A percentile compares a stretch with the other conserved stretches of the same genome.
Evolutionary conservation across 768 basidiomycete species (phyloP).

Genomic region (Amanita pallidorosea): DNA sequence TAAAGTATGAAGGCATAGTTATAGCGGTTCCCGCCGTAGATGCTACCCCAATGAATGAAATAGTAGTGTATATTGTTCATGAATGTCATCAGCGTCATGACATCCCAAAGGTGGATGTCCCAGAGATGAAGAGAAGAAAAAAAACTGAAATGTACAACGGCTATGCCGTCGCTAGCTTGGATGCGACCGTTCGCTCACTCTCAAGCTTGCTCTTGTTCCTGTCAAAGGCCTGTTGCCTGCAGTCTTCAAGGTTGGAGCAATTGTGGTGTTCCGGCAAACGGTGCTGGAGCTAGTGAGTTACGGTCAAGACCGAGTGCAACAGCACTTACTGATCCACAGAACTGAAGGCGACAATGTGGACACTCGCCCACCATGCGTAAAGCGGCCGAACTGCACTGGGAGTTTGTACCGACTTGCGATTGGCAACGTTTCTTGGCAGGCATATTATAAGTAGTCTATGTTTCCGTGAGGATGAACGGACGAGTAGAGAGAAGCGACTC

Average conservation of each 20-base stretch:
- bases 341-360: slow-evolving; percentile 66
- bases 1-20: background rate
- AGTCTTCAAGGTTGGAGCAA: slow-evolving; percentile 76
- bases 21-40: background rate
- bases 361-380: slow-evolving; percentile 82
- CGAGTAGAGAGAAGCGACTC: slow-evolving; percentile 7
- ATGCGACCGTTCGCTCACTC: slow-evolving; percentile 76
- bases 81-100: background rate
- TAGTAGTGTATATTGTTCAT: slow-evolving; percentile 3
- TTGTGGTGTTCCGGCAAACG: slow-evolving; percentile 84
- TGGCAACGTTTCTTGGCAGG: slow-evolving; percentile 85
- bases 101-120: slow-evolving; percentile 1
- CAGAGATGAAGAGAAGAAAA: background rate
- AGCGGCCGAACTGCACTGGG: slow-evolving; percentile 67
- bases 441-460: slow-evolving; percentile 29
- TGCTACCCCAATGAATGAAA: slow-evolving; percentile 2
- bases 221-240: slow-evolving; percentile 80
- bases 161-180: slow-evolving; percentile 79
- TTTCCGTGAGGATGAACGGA: slow-evolving; percentile 5
- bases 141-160: slow-evolving; percentile 5
- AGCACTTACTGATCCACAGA: slow-evolving; percentile 63
- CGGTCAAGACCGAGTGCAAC: slow-evolving; percentile 9
- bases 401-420: slow-evolving; percentile 36
- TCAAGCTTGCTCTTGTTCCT: slow-evolving; percentile 82
- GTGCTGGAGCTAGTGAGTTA: slow-evolving; percentile 37